Evolutionary conservation across 768 basidiomycete species (phyloP).

Genomic region (Tephrocybe sp.): DNA sequence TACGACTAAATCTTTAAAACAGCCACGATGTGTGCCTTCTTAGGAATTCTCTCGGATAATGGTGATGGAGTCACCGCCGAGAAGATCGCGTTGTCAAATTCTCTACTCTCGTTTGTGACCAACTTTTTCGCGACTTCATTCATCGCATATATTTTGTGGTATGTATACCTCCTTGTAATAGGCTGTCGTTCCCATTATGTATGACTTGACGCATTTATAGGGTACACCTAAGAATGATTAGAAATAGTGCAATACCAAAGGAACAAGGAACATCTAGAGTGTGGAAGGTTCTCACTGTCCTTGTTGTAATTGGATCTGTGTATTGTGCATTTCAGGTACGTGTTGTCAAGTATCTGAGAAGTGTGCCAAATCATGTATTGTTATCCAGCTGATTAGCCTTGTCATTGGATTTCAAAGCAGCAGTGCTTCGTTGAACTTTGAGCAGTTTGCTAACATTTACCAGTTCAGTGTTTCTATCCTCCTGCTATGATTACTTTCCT

Average conservation of each 20-base stretch:
- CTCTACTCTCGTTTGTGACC: background rate
- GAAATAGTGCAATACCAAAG: background rate
- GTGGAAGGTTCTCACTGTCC: background rate
- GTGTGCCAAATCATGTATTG: background rate
- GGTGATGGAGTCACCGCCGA: background rate
- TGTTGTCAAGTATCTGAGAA: too few species aligned
- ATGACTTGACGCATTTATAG: background rate
- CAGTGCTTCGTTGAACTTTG: background rate
- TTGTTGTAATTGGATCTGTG: background rate
- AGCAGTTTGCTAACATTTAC: background rate
- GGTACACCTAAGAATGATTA: background rate
- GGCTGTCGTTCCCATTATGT: background rate
- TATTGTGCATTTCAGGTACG: background rate
- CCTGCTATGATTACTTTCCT: background rate
- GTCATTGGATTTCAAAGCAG: background rate
- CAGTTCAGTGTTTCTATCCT: background rate
- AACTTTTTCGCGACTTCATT: background rate
- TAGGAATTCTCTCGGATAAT: too few species aligned
- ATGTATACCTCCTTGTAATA: background rate
- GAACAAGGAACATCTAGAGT: too few species aligned
- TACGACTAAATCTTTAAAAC: too few species aligned
- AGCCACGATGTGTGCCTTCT: too few species aligned
- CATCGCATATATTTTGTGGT: background rate
- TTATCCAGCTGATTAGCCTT: background rate
- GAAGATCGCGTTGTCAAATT: background rate